Conservation (phyloP, 2,329 filamentous ascomycete species). For the Sporothrix euskadiensis region DNA sequence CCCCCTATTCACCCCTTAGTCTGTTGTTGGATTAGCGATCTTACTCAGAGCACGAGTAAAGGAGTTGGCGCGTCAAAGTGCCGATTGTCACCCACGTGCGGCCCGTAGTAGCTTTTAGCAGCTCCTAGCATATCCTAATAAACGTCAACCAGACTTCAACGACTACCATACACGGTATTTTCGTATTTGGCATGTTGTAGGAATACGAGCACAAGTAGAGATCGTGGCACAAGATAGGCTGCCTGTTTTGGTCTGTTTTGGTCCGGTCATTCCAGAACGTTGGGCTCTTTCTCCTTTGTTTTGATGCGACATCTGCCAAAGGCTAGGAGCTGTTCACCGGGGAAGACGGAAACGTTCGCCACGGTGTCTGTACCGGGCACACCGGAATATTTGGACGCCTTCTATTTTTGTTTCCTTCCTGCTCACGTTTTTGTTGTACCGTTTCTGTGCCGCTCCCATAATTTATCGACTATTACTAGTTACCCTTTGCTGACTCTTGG, state of each 20-base stretch:
- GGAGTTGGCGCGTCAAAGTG: slow-evolving; percentile 12
- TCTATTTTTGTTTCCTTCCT: neutral
- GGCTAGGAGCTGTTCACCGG: neutral
- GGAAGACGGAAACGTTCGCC: slow-evolving; percentile 6
- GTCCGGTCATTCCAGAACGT: neutral
- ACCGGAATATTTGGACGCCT: neutral
- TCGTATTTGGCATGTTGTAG: too few species aligned
- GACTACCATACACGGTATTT: neutral
- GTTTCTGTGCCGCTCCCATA: neutral
- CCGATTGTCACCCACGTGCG: slow-evolving; percentile 17
- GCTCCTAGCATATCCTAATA: neutral
- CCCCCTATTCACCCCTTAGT: neutral
- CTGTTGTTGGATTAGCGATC: slow-evolving; percentile 18
- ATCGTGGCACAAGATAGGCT: slow-evolving; percentile 8
- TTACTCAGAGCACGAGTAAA: neutral
- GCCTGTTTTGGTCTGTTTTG: neutral
- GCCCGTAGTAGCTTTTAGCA: neutral
- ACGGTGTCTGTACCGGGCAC: slow-evolving; percentile 12
- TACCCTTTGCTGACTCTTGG: slow-evolving; percentile 21
- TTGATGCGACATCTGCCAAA: neutral
- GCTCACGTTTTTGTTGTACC: neutral
- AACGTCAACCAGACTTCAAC: neutral
- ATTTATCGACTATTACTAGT: neutral
- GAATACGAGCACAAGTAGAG: neutral
- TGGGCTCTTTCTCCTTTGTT: neutral